These are phyloP conservation scores for Daldinia sp. DNA, from an alignment of 2,329 filamentous ascomycete genomes.

Conservation along the genomic window DNA sequence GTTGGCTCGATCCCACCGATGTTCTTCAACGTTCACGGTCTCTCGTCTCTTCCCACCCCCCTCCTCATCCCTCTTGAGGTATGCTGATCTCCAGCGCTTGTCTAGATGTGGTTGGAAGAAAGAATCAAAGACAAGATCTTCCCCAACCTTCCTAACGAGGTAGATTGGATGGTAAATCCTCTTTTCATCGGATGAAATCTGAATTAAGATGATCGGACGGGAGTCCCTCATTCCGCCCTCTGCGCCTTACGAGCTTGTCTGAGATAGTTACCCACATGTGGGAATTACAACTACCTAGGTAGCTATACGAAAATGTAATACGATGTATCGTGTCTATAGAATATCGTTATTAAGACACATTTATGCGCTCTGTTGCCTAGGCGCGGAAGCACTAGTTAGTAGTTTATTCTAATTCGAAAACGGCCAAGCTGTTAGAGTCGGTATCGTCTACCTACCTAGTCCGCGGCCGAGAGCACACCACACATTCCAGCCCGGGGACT, in stretches of 20 bases:
- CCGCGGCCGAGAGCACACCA: constrained; percentile 3
- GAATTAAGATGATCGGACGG: background rate
- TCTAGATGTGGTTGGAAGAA: constrained; percentile 21
- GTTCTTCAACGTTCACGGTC: constrained; percentile 20
- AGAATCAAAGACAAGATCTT: constrained; percentile 11
- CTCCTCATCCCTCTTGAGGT: constrained; percentile 2
- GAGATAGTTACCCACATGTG: background rate
- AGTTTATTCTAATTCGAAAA: constrained; percentile 21
- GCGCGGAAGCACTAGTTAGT: background rate
- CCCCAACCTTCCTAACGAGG: constrained; percentile 12
- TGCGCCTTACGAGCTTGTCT: background rate
- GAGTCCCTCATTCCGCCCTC: background rate
- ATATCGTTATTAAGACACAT: background rate
- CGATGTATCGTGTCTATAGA: background rate
- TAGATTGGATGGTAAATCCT: constrained; percentile 9
- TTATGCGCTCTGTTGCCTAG: background rate
- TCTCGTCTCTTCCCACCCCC: background rate
- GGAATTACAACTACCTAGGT: background rate
- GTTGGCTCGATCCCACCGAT: constrained; percentile 21
- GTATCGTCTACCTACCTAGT: constrained; percentile 13
- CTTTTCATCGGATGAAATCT: background rate
- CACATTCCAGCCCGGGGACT: background rate
- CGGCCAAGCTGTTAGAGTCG: constrained; percentile 24
- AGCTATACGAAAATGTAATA: background rate
- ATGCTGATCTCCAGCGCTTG: constrained; percentile 33